Conservation (phyloP, 2,329 filamentous ascomycete genomes). For the Aplosporella prunicola region DNA sequence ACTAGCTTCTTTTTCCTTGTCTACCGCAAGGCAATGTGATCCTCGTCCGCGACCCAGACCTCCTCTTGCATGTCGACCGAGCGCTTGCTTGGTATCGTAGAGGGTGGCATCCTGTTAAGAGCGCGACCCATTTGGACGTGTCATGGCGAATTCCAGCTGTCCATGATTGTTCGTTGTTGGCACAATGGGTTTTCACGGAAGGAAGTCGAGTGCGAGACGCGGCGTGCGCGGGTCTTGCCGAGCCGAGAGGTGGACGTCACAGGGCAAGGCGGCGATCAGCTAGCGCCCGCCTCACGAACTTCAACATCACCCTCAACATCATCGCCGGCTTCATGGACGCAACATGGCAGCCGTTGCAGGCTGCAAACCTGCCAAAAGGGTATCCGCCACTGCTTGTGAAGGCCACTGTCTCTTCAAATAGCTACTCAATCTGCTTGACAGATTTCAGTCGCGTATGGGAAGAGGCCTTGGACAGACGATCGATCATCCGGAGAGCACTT, state of each 20-base stretch:
- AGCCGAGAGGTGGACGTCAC: too few species aligned
- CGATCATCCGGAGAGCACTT: constrained; percentile 54
- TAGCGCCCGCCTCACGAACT: not conserved
- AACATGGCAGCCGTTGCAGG: not conserved
- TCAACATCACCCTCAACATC: not conserved
- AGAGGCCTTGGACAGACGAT: constrained; percentile 52
- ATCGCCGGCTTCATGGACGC: constrained; percentile 2
- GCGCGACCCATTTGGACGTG: constrained; percentile 17
- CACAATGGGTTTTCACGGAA: too few species aligned
- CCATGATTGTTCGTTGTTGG: too few species aligned
- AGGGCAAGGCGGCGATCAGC: too few species aligned
- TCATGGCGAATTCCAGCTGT: too few species aligned
- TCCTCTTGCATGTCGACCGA: constrained; percentile 40
- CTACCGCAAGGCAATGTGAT: constrained; percentile 91
- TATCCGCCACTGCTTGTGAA: constrained; percentile 57
- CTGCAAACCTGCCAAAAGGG: not conserved
- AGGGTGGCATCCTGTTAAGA: constrained; percentile 19
- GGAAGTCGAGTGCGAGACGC: too few species aligned
- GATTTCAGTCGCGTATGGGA: constrained; percentile 67
- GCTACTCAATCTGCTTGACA: constrained; percentile 59
- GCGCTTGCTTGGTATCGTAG: constrained; percentile 33
- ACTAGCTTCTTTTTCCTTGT: constrained; percentile 95
- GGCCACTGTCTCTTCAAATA: constrained; percentile 42
- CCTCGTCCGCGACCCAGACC: constrained; percentile 83
- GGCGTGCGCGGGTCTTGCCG: too few species aligned